Conservation (phyloP, 495 filamentous ascomycete genomes). For the Aspergillus taichungensis region DNA sequence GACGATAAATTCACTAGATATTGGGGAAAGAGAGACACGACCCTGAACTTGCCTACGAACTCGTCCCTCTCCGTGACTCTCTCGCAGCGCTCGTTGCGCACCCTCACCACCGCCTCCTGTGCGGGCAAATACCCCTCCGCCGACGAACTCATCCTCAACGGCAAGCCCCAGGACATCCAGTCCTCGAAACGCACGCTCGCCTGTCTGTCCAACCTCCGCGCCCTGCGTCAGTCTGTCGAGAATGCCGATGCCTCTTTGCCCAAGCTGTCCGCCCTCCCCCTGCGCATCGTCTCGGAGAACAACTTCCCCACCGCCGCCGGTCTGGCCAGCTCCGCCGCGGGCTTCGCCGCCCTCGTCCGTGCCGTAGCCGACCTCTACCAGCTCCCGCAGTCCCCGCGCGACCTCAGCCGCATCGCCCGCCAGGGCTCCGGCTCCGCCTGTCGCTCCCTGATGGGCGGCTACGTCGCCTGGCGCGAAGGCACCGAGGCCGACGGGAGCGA, state of each 20-base stretch:
- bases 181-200: constrained; percentile 80
- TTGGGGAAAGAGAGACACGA: constrained; percentile 93
- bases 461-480: constrained; percentile 87
- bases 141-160: constrained; percentile 81
- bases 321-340: constrained; percentile 83
- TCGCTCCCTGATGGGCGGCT: constrained; percentile 83
- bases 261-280: constrained; percentile 60
- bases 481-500: constrained; percentile 65
- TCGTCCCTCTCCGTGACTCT: constrained; percentile 94
- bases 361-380: constrained; percentile 88
- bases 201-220: constrained; percentile 77
- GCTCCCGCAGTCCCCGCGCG: constrained; percentile 64
- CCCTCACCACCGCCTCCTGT: constrained; percentile 92
- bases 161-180: constrained; percentile 65
- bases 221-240: constrained; percentile 68
- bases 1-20: constrained; percentile 50
- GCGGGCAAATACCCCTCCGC: constrained; percentile 57
- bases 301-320: constrained; percentile 99
- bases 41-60: constrained; percentile 93
- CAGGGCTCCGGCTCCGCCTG: constrained; percentile 94
- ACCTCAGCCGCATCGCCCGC: constrained; percentile 82
- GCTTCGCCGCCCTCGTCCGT: constrained; percentile 89
- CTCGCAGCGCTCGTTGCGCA: constrained; percentile 86
- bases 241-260: constrained; percentile 60
- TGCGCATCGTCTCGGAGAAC: constrained; percentile 85